phyloP scores from a whole-genome alignment of 2,329 filamentous ascomycete species.

The Ophiosphaerella korrae region DNA sequence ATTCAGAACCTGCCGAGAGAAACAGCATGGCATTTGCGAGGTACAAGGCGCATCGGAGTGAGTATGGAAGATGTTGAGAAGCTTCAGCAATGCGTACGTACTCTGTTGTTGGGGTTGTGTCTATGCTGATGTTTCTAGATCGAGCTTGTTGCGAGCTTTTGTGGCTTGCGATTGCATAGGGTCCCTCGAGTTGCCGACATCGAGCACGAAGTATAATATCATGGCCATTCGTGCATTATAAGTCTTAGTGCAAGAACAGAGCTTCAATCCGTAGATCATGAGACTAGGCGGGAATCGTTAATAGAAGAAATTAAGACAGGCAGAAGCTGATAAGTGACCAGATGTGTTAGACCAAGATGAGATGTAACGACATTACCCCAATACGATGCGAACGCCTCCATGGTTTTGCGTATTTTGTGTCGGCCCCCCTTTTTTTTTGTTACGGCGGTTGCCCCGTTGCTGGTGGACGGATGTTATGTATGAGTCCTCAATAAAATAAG shows the following conservation, averaged over 20 bases:
- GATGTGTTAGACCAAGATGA: no score
- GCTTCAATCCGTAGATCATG: no score
- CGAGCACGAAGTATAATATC: conserved; percentile 36
- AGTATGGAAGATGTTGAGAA: conserved; percentile 52
- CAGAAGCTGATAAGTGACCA: no score
- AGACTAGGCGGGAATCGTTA: no score
- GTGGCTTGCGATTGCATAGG: conserved; percentile 30
- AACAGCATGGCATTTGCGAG: conserved; percentile 62
- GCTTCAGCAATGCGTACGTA: conserved; percentile 48
- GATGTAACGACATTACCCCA: no score
- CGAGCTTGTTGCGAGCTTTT: conserved; percentile 38
- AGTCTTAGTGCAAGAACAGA: neutral
- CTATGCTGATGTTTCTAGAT: conserved; percentile 26
- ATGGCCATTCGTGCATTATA: neutral
- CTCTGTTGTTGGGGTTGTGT: neutral
- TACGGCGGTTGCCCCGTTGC: no score
- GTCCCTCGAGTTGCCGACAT: conserved; percentile 41
- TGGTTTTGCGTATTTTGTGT: no score
- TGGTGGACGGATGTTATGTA: no score
- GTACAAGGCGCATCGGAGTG: conserved; percentile 56
- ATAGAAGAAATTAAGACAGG: no score
- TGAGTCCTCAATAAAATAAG: no score
- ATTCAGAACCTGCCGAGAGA: conserved; percentile 61
- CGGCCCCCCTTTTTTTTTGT: no score
- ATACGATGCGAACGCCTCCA: no score